A percentile compares a stretch with the other conserved stretches of the same genome.
These are phyloP conservation scores for Agastache rugosa DNA, from an alignment of 257 asterid genomes.

Conservation along the genomic window DNA sequence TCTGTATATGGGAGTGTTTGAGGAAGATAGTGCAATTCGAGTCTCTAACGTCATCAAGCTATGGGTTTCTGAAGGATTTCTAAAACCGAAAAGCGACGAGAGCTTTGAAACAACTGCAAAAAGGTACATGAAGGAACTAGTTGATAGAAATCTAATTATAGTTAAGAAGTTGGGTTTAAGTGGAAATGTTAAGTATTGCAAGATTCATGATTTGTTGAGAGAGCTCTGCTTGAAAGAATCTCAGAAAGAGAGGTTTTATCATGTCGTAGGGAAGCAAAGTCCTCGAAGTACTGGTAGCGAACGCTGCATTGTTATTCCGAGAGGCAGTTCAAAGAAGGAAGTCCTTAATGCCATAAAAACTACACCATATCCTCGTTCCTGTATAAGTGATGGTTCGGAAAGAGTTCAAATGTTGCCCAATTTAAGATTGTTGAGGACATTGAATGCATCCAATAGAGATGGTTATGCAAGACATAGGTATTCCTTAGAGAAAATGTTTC, in stretches of 20 bases:
- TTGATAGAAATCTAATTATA: not conserved
- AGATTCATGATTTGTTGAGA: not conserved
- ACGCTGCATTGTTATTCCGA: no score
- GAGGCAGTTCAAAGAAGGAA: no score
- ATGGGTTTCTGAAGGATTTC: conserved; percentile 8
- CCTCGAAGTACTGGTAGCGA: no score
- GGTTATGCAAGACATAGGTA: no score
- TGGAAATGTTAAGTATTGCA: not conserved
- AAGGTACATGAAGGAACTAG: not conserved
- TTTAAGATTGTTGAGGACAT: not conserved
- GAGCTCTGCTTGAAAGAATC: not conserved
- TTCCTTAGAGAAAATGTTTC: no score
- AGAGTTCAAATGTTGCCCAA: no score
- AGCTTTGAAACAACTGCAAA: not conserved
- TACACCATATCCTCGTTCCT: not conserved
- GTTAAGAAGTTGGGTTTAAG: not conserved
- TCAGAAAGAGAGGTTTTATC: not conserved
- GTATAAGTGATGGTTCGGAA: no score
- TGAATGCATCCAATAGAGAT: not conserved
- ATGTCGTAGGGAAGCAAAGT: not conserved
- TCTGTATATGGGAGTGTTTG: conserved; percentile 8
- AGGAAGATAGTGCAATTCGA: not conserved
- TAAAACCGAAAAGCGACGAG: not conserved
- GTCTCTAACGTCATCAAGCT: not conserved
- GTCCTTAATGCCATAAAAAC: no score